Conservation (phyloP, 1,139 yeast genomes). For the Pichia sp. region DNA sequence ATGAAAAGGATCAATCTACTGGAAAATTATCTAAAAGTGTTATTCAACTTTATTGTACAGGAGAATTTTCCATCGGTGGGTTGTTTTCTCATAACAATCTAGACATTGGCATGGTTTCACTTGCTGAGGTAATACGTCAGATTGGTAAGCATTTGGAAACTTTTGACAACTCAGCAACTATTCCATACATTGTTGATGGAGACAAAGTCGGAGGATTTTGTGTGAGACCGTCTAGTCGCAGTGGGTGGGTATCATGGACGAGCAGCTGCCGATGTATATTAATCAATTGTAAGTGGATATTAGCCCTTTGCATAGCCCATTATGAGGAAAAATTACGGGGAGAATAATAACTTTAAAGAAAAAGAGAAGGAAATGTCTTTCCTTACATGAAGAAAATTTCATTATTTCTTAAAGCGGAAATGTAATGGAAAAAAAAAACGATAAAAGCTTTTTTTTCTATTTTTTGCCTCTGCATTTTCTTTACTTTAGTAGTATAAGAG, state of each 20-base stretch:
- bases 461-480: neutral
- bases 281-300: conserved; percentile 42
- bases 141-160: conserved; percentile 45
- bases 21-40: conserved; percentile 31
- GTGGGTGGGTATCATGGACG: conserved; percentile 80
- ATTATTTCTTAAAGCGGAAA: neutral
- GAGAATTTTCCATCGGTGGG: conserved; percentile 63
- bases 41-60: conserved; percentile 42
- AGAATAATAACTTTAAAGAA: neutral
- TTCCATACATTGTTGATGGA: conserved; percentile 59
- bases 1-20: conserved; percentile 33
- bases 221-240: conserved; percentile 58
- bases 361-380: too few species aligned
- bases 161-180: conserved; percentile 51
- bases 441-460: neutral
- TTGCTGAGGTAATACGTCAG: conserved; percentile 56
- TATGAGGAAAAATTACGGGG: conserved; percentile 6
- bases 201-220: conserved; percentile 77
- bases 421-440: neutral
- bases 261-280: conserved; percentile 77
- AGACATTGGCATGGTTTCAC: conserved; percentile 72
- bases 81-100: conserved; percentile 63
- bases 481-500: neutral
- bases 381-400: neutral
- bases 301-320: conserved; percentile 31